Evolutionary conservation across 2,329 filamentous ascomycete species (phyloP), one percentile per base, ranked within the genome.

Genomic region (Phaeosphaeriaceae sp.): DNA sequence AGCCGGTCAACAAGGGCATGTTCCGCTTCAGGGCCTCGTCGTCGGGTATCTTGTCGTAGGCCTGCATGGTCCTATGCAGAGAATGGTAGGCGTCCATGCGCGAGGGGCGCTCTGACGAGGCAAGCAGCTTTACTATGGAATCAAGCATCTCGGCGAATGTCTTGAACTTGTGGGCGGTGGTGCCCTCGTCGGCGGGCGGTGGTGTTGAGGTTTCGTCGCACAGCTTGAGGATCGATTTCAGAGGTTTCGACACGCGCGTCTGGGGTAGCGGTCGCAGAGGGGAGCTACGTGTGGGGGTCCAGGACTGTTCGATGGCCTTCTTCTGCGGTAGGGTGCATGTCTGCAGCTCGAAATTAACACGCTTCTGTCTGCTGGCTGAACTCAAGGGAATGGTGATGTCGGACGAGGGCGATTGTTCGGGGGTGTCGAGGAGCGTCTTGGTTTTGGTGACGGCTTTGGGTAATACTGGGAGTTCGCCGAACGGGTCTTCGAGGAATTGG

Each of bases 11-110:
- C 2, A 91, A 79, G 11, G 85, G 84, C 83, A 97, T 89, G 76
- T 95, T 96, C 65, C 95, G 90, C 46, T 67, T 66, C 22, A 78
- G 62, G 3, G 74, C 66, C 45, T 75, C 66, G 10, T 68, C 62
- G 48, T 77, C 75, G 0, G 93, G 93, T 15, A 96, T 80, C 65
- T 91, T 91, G 61, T 93, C 91, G 56, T 94, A 97, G 6, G 90
- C 86, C 74, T 92, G 91, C 67, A 97, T 81, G 3, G 89, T 88
- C 33, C 88, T 85, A 31, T 90, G 87, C 46, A 99, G 82, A 69
- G 90, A 90, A 73, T 89, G 88, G 71, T 99, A 98, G 49, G 93
- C 92, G 79, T 99, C 95, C 31, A 95, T 78, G 65, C 90, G 90
- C 13, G 87, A 88, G 56, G 88, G 85, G 53, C 89, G 84, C 65